Percentiles rank a stretch among this genome's conserved stretches.
Evolutionary conservation across 1,139 yeast species (phyloP).

Genomic region (Arxiozyma slooffiae): DNA sequence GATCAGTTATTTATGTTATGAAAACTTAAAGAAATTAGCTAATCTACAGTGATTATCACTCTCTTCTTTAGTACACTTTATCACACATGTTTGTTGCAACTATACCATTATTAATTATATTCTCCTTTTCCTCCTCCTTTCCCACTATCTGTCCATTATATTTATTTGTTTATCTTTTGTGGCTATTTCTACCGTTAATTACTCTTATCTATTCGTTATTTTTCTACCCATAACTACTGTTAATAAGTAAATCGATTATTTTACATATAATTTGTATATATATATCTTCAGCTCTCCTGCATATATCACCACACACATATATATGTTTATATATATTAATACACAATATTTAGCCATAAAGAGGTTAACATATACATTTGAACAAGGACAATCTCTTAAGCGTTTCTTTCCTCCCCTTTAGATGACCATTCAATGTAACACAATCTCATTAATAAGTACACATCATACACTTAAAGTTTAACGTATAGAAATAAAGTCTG

Average conservation of each 20-base stretch:
- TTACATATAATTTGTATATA: not conserved
- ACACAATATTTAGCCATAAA: too few species aligned
- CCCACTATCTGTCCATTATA: not conserved
- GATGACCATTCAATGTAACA: too few species aligned
- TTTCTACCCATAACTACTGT: not conserved
- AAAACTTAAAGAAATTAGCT: constrained; percentile 66
- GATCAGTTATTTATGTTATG: constrained; percentile 88
- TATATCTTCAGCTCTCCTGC: not conserved
- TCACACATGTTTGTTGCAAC: too few species aligned
- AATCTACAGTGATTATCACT: constrained; percentile 34
- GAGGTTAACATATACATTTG: not conserved
- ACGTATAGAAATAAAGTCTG: too few species aligned
- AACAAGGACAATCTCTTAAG: too few species aligned
- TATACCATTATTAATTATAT: not conserved
- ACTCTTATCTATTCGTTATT: not conserved
- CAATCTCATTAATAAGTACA: too few species aligned
- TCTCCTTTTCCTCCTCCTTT: not conserved
- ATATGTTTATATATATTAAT: not conserved
- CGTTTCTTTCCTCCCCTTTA: too few species aligned
- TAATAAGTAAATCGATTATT: not conserved
- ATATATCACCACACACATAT: not conserved
- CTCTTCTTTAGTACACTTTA: not conserved
- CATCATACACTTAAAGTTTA: too few species aligned
- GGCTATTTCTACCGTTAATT: not conserved
- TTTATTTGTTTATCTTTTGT: too few species aligned